A percentile compares a stretch with the other conserved stretches of the same genome.
phyloP scores from a whole-genome alignment of 441 rosid genomes.

The Aleurites moluccanus region DNA sequence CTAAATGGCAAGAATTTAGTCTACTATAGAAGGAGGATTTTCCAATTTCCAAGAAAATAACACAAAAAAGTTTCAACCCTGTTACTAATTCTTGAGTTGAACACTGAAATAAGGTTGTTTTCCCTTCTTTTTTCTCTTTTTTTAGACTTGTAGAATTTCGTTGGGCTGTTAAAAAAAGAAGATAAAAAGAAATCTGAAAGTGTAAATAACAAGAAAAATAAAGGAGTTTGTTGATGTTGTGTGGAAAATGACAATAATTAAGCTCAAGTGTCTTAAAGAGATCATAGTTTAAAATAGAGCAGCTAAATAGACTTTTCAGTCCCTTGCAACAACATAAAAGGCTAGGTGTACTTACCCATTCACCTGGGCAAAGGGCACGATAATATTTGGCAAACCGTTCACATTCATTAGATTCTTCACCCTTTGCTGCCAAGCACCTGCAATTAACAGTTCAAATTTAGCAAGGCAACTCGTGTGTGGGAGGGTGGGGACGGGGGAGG shows the following conservation, averaged over 20 bases:
- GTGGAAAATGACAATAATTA: background rate
- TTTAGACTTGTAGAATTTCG: background rate
- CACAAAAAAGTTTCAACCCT: background rate
- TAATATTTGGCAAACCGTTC: constrained; percentile 85
- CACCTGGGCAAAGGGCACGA: constrained; percentile 90
- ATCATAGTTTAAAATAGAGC: background rate
- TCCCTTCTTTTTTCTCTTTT: background rate
- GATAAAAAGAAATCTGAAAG: background rate
- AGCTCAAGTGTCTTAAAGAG: background rate
- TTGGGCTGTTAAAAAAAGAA: background rate
- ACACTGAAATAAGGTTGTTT: background rate
- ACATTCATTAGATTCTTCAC: constrained; percentile 83
- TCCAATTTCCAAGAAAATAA: background rate
- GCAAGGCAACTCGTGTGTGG: no score
- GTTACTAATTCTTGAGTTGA: background rate
- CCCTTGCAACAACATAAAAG: no score
- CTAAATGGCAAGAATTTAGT: background rate
- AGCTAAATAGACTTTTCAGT: background rate
- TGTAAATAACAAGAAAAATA: background rate
- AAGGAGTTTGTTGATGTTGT: background rate
- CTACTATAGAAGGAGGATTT: background rate
- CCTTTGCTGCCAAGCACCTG: constrained; percentile 90
- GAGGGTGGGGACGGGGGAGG: no score
- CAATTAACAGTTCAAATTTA: background rate
- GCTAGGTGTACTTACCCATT: constrained; percentile 58